These are phyloP conservation scores for Heterobasidion parviporum DNA, from an alignment of 1,284 basidiomycete species.

Conservation along the genomic window DNA sequence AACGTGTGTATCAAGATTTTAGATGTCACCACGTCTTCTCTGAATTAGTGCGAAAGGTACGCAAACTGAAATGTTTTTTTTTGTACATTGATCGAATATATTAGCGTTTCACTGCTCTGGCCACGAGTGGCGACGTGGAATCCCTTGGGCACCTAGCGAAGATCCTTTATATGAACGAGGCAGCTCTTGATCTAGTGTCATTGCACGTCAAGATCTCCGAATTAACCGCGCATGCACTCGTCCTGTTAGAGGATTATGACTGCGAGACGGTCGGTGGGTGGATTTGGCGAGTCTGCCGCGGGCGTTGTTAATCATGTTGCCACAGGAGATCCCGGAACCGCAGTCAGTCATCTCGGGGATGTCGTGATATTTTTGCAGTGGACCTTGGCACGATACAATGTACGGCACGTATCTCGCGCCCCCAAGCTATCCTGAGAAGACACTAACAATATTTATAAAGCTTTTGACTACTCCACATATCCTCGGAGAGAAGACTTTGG, in stretches of 20 bases:
- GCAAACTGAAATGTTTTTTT: slow-evolving; percentile 4
- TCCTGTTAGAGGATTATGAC: slow-evolving; percentile 64
- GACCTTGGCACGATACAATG: slow-evolving; percentile 54
- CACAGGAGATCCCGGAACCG: slow-evolving; percentile 73
- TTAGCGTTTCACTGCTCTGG: slow-evolving; percentile 49
- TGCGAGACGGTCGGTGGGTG: slow-evolving; percentile 71
- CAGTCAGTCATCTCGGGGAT: slow-evolving; percentile 66
- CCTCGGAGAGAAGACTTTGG: slow-evolving; percentile 35
- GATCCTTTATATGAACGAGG: slow-evolving; percentile 47
- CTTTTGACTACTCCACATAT: slow-evolving; percentile 12
- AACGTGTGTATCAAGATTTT: slow-evolving; percentile 52
- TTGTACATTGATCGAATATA: not conserved
- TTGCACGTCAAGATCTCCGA: slow-evolving; percentile 60
- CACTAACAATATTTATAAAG: not conserved
- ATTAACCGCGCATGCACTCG: slow-evolving; percentile 50
- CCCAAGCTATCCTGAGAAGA: not conserved
- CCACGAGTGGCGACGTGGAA: slow-evolving; percentile 52
- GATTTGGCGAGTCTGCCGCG: not conserved
- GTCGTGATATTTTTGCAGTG: slow-evolving; percentile 67
- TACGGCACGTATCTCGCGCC: not conserved
- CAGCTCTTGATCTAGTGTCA: slow-evolving; percentile 58
- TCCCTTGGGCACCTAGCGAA: slow-evolving; percentile 58
- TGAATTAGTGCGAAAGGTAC: slow-evolving; percentile 48
- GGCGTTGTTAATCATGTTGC: slow-evolving; percentile 4
- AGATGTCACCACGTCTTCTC: slow-evolving; percentile 53